phyloP scores from a whole-genome alignment of 2,329 filamentous ascomycete genomes.

The Penicillium sp. region DNA sequence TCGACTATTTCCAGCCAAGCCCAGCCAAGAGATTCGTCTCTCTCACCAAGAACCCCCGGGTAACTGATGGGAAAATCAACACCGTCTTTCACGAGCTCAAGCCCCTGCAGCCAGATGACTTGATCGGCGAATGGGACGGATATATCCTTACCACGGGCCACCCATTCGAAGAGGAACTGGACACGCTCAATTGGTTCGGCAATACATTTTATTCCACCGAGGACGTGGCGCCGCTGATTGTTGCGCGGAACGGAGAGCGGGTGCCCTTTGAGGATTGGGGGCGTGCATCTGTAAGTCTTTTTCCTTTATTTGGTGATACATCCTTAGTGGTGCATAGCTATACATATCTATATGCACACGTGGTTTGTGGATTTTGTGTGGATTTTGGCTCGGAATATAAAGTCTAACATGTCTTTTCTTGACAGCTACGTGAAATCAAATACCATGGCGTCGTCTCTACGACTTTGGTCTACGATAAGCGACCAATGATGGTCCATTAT shows the following conservation, averaged over 20 bases:
- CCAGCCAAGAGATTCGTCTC: conserved; percentile 12
- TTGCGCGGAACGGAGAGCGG: conserved; percentile 14
- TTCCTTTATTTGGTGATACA: neutral
- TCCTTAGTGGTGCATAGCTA: neutral
- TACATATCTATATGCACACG: neutral
- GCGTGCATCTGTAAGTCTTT: conserved; percentile 11
- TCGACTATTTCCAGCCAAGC: conserved; percentile 11
- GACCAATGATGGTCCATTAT: conserved; percentile 17
- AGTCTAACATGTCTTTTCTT: neutral
- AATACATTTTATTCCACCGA: conserved; percentile 30
- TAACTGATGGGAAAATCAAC: conserved; percentile 2
- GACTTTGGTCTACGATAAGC: conserved; percentile 15
- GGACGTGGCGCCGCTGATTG: conserved; percentile 33
- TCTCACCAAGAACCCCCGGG: conserved; percentile 7
- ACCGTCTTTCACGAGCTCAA: conserved; percentile 14
- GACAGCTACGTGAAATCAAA: conserved; percentile 15
- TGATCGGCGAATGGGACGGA: conserved; percentile 33
- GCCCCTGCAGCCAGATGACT: conserved; percentile 21
- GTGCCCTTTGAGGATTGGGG: conserved; percentile 17
- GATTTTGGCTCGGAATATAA: neutral
- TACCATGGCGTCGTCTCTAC: conserved; percentile 15
- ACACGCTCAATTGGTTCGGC: conserved; percentile 31
- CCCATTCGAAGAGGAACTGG: conserved; percentile 21
- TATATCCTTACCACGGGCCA: conserved; percentile 29
- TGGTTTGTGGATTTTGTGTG: neutral